Base-by-base conservation (phyloP, 306 rosid genomes). In the Quercus rubra region DNA sequence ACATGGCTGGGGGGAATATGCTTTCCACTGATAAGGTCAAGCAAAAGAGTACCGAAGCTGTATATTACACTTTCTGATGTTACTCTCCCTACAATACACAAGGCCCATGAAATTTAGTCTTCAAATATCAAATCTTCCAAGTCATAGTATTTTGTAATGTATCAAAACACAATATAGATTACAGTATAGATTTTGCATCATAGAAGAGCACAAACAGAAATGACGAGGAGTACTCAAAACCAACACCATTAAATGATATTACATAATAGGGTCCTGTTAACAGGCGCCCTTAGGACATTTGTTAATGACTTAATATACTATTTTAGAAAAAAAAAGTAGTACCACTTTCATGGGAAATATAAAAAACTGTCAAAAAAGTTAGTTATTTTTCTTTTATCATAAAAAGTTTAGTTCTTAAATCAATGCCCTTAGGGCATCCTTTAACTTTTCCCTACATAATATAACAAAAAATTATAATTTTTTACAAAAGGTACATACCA, bases 1-100 rank as follows among this genome's bases (percentile, higher is more conserved):
- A 92, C 97, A 81, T 90, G 97, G 75, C 92, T 82, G 27, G 97
- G 97, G 13, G 97, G 97, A 25, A 89, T 90, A 80, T 90, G 97
- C 81, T 92, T 92, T 82, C 93, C 91, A 72, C 97, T 92, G 62
- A 92, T 90, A 82, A 92, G 93, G 81, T 92, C 97, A 54, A 92
- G 93, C 86, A 92, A 73, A 83, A 92, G 96, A 82, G 95, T 92
- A 68, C 93, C 96, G 55, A 92, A 89, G 91, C 97, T 90, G 77
- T 90, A 92, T 61, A 92, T 91, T 33, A 89, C 93, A 77, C 97
- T 92, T 77, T 90, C 96, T 8, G 97, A 86, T 55, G 97, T 92
- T 67, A 92, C 96, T 83, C 91, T 90, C 90, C 96, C 95, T 92
- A 67, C 63, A 77, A 18, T 81, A 74, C 49, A 74, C 57, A 80